Evolutionary conservation across 306 rosid genomes (phyloP), one percentile per base, ranked within the genome.

Genomic region (Vigna radiata): DNA sequence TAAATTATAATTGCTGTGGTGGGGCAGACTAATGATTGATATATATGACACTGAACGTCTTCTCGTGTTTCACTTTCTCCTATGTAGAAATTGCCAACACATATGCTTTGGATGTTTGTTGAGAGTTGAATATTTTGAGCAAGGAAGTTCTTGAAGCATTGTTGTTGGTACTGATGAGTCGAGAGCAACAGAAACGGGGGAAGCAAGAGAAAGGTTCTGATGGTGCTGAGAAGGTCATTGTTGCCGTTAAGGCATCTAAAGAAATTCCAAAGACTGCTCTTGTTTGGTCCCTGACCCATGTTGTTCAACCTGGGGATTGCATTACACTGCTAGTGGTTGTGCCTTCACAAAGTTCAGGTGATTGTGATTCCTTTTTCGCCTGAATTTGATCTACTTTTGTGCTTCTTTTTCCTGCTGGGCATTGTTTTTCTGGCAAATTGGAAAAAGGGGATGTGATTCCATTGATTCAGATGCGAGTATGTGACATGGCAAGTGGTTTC

Each of bases 261-360:
- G 99, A 95, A 77, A 92, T 95, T 84, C 98, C 99, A 23, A 92
- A 88, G 80, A 92, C 88, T 64, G 99, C 99, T 79, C 86, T 95
- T 49, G 90, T 95, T 61, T 95, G 99, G 99, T 96, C 98, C 4
- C 77, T 95, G 80, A 92, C 97, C 82, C 99, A 90, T 87, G 98
- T 95, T 83, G 99, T 95, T 85, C 99, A 95, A 63, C 96, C 97
- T 46, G 99, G 97, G 44, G 97, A 95, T 66, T 95, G 97, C 88
- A 95, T 95, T 70, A 90, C 98, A 33, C 83, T 95, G 55, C 89
- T 95, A 21, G 99, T 95, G 37, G 99, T 95, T 83, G 96, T 92
- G 50, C 93, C 99, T 72, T 87, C 99, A 12, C 93, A 89, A 83
- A 86, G 86, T 78, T 91, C 97, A 46, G 99, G 98, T 95, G 79